Conservation (phyloP, 106 monocot genomes). For the Hemerocallis citrina region DNA sequence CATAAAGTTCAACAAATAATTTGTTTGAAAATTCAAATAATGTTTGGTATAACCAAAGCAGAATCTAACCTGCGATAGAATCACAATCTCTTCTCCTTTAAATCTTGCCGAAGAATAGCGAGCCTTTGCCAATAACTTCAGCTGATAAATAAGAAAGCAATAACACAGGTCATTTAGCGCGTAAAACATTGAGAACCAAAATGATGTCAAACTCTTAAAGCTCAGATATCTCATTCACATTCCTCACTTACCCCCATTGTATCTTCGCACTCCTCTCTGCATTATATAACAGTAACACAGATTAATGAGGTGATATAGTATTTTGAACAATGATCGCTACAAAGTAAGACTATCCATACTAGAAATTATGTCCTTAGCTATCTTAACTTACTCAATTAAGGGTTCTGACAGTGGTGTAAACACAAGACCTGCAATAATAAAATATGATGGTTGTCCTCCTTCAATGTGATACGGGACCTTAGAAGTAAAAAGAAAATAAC, state of each 20-base stretch:
- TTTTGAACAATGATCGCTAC: background rate
- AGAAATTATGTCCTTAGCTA: background rate
- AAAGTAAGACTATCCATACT: background rate
- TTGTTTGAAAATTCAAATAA: too few species aligned
- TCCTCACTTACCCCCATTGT: constrained; percentile 66
- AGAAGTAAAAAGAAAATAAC: background rate
- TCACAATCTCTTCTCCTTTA: constrained; percentile 80
- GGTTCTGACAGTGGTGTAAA: constrained; percentile 95
- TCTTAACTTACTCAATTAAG: constrained; percentile 72
- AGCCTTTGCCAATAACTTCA: constrained; percentile 88
- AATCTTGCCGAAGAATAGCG: constrained; percentile 90
- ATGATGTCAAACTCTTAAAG: too few species aligned
- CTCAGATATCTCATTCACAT: background rate
- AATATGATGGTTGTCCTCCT: constrained; percentile 85
- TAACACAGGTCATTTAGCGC: constrained; percentile 1
- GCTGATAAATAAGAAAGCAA: constrained; percentile 27
- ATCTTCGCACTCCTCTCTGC: constrained; percentile 89
- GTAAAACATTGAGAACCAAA: background rate
- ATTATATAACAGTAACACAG: background rate
- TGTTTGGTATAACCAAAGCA: background rate
- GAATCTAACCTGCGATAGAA: constrained; percentile 79
- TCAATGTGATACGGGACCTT: constrained; percentile 90
- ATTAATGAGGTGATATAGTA: background rate
- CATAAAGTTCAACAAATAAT: background rate
- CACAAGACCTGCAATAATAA: constrained; percentile 94